These are phyloP conservation scores for Marasmius fiardii DNA, from an alignment of 1,284 basidiomycete species.

Conservation along the genomic window DNA sequence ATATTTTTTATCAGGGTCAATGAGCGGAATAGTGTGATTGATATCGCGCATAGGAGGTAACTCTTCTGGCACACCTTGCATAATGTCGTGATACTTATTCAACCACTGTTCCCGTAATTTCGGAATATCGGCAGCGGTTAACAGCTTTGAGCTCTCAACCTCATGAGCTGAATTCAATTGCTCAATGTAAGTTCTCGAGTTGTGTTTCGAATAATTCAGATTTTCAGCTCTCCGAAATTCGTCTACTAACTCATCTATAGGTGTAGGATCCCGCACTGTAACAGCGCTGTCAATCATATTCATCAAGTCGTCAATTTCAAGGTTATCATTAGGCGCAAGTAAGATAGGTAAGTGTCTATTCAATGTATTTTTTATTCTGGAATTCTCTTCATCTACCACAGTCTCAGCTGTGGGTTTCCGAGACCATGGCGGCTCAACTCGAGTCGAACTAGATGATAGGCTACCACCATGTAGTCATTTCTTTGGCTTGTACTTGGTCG, in stretches of 20 bases:
- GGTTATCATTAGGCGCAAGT: constrained; percentile 6
- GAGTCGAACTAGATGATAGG: not conserved
- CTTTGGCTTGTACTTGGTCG: not conserved
- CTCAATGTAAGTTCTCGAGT: not conserved
- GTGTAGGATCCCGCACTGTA: not conserved
- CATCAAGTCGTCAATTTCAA: not conserved
- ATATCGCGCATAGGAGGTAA: constrained; percentile 19
- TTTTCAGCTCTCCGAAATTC: not conserved
- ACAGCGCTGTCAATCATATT: constrained; percentile 9
- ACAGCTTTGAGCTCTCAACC: not conserved
- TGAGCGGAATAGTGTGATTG: constrained; percentile 24
- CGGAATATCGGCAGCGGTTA: not conserved
- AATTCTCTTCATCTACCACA: not conserved
- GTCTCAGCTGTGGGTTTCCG: not conserved
- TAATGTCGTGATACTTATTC: not conserved
- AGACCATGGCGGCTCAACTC: not conserved
- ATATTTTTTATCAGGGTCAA: constrained; percentile 22
- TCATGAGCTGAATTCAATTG: not conserved
- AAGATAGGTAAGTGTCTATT: constrained; percentile 12
- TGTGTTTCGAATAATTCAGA: not conserved
- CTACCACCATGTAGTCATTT: not conserved
- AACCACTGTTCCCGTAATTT: not conserved
- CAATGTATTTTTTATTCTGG: not conserved
- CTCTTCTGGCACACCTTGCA: constrained; percentile 3
- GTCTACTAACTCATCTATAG: not conserved